Base-by-base conservation (phyloP, 2,329 filamentous ascomycete species). In the Capronia coronata region DNA sequence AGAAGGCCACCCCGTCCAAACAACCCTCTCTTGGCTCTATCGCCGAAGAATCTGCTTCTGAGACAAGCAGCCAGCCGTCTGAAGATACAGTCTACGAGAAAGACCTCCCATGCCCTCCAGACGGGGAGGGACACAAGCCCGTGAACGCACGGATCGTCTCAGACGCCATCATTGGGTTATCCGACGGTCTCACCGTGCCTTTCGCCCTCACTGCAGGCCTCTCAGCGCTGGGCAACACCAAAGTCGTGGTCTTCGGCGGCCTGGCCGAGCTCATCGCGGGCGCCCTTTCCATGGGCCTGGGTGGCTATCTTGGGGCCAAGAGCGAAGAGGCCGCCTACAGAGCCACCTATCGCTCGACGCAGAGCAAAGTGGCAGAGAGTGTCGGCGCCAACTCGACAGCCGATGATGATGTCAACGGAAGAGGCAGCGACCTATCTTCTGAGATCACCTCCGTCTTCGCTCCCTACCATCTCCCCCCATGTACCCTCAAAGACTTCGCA, bases 161-260 rank as follows among this genome's bases (percentile, higher is more conserved):
- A n/a, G 82, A 87, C 65, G 75, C 82, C 56, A 87, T 86, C 54
- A 83, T 90, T 59, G 86, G 86, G 45, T 81, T 89, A 59, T 83
- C 85, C 1, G 86, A 90, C 61, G 86, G 86, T 13, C 74, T 90
- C 58, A 90, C 86, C 0, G 86, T 90, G 0, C 86, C 86, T 0
- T 90, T 90, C 59, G 86, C 86, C 11, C 71, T 90, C 29, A 88
- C 84, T 0, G 86, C 86, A 0, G 86, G 86, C 11, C 73, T 90
- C 41, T 69, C 64, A 6, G 70, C 70, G 2, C 71, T 85, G 35
- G 81, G 81, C 9, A 74, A 79, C 63, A 81, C 80, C 30, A 77
- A 75, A 42, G 76, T 84, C 3, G 82, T 85, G 57, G 79, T 91
- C 51, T 80, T 84, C 57, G 85, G 82, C 43, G 85, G 85, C 7